Evolutionary conservation across 2,329 filamentous ascomycete species (phyloP), one percentile per base, ranked within the genome.

Genomic region (Chrysoporthe austroafricana): DNA sequence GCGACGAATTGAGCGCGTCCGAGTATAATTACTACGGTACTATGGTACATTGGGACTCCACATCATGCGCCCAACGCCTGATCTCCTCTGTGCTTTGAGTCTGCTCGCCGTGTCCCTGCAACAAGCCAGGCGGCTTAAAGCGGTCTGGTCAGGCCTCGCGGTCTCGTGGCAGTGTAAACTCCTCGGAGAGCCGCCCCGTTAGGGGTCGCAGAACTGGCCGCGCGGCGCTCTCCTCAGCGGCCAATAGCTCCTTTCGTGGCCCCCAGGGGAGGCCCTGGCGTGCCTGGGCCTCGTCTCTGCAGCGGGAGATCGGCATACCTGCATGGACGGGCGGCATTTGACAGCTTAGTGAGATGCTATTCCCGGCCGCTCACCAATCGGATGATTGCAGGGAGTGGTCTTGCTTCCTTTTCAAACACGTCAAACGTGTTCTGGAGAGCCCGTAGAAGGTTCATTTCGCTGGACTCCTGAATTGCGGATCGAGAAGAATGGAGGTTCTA

Each of bases 21-120:
- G 32, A 52, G 32, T 11, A 62, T 13, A 34, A 32, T 36, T 7
- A 39, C 44, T 39, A 26, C 26, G 26, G 26, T 26, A 44, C 36
- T 26, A 39, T 44, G 36, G n/a, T 16, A 60, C 32, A 62, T 48
- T 50, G 26, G 42, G 60, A 48, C 61, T 54, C 61, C 61, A 63
- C 61, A 63, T 63, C 36, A 39, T 42, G 48, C 48, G 48, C 36
- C 50, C 18, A 42, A 32, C 48, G 34, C 48, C n/a, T 8, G 48
- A 21, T 14, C 48, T 34, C 18, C 46, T 32, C 34, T 56, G 21
- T 36, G 7, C 16, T 54, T 11, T 36, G 34, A n/a, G 32, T 8
- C 14, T 34, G 54, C 16, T 4, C 32, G 16, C n/a, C 54, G n/a
- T n/a, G 54, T 39, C 14, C 32, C 14, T n/a, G 54, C 54, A 57